Base-by-base conservation (phyloP, 1,284 basidiomycete genomes). In the Blastosporella zonata region DNA sequence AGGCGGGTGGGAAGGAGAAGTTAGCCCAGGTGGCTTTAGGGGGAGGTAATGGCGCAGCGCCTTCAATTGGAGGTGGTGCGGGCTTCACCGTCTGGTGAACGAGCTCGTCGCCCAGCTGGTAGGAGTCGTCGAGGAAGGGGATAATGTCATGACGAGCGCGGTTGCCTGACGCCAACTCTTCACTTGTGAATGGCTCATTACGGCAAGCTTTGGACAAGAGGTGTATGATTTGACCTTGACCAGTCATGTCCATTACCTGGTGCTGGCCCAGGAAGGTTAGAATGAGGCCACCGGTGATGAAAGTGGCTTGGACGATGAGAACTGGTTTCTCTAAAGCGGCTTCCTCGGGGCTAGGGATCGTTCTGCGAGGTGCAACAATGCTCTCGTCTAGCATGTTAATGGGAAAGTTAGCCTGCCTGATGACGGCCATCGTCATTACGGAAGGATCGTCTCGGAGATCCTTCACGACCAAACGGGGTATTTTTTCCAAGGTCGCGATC, bases 241-340 rank as follows among this genome's bases (percentile, higher is more conserved):
- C 61, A 1, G 53, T 58, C 59, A 64, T 59, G 40, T 65, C 62
- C 62, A 65, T 62, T 12, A 50, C 49, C n/a, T 55, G 49, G 42
- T 65, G 63, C 9, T 60, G 59, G 6, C 44, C 62, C 9, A 59
- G 52, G 46, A 65, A 55, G 20, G 61, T 60, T 22, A 64, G 57
- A 18, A 63, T 7, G n/a, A 65, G 44, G 12, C 62, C 62, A 10
- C 59, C 60, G 2, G 27, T 33, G 42, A 65, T 57, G 46, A 63
- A 63, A 13, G 50, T 64, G 10, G 56, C 59, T 54, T 65, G 63
- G 2, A 63, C 18, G 22, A 55, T 42, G 38, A 64, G 58, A 12
- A 65, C 59, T 25, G 62, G 59, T 18, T 25, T 25, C 10, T 36
- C 36, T 18, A 42, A 45, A 20, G 29, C 12, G 18, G 43, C 13